A percentile compares a stretch with the other conserved stretches of the same genome.
Evolutionary conservation across 1,139 yeast species (phyloP).

Genomic region (Debaryomyces sp.): DNA sequence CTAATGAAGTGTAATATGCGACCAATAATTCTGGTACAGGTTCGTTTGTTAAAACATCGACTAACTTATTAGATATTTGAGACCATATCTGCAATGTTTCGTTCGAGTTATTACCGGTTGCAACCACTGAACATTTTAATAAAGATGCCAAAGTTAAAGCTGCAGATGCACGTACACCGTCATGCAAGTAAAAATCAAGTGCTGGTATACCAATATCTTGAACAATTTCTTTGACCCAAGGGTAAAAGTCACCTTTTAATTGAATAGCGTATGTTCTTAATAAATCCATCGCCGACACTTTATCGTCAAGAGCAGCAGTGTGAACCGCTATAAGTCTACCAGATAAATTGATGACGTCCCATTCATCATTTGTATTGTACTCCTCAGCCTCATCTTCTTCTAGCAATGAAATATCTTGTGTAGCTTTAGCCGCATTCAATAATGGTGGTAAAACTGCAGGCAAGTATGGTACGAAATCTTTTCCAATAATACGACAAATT

Average conservation of each 20-base stretch:
- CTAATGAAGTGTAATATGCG: conserved; percentile 73
- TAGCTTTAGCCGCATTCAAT: conserved; percentile 79
- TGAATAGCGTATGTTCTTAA: conserved; percentile 86
- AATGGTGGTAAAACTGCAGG: conserved; percentile 91
- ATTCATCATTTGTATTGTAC: conserved; percentile 81
- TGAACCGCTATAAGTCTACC: conserved; percentile 96
- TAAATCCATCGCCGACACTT: conserved; percentile 88
- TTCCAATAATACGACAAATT: conserved; percentile 81
- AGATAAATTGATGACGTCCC: conserved; percentile 90
- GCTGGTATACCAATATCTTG: conserved; percentile 85
- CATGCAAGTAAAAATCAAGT: conserved; percentile 87
- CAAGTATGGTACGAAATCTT: conserved; percentile 83
- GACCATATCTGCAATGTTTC: conserved; percentile 74
- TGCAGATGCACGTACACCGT: conserved; percentile 90
- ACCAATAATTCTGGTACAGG: conserved; percentile 84
- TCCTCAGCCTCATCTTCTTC: conserved; percentile 90
- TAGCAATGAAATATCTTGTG: conserved; percentile 84
- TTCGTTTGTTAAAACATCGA: conserved; percentile 70
- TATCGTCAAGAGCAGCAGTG: conserved; percentile 89
- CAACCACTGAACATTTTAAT: conserved; percentile 66
- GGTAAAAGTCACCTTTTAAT: conserved; percentile 78
- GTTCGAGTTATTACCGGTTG: conserved; percentile 57
- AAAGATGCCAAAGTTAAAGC: conserved; percentile 83
- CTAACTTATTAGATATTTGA: conserved; percentile 66
- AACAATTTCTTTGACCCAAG: conserved; percentile 79